phyloP scores from a whole-genome alignment of 1,139 yeast genomes.

The Blastobotrys proliferans region DNA sequence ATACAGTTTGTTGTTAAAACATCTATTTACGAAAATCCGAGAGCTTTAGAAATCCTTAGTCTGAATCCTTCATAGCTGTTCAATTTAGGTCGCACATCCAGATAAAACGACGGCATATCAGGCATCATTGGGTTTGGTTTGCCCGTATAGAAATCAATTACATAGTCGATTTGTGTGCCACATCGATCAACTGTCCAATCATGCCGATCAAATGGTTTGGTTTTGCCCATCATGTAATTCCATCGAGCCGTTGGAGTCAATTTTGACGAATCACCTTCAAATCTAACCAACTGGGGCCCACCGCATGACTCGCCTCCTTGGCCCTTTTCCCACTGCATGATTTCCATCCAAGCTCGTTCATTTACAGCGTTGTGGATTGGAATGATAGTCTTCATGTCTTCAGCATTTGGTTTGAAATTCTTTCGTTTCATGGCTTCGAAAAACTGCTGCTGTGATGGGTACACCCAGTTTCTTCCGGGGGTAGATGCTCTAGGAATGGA shows the following conservation, averaged over 20 bases:
- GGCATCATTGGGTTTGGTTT: conserved; percentile 46
- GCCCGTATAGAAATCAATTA: conserved; percentile 84
- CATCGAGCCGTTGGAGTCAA: conserved; percentile 88
- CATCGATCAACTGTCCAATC: conserved; percentile 93
- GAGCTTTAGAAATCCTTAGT: conserved; percentile 56
- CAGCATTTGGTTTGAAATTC: conserved; percentile 76
- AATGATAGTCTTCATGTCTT: conserved; percentile 85
- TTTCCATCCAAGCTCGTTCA: conserved; percentile 88
- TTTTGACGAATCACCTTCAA: conserved; percentile 82
- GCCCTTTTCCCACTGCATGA: conserved; percentile 77
- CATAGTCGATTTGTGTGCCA: conserved; percentile 80
- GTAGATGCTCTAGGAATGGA: conserved; percentile 73
- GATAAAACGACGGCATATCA: conserved; percentile 57
- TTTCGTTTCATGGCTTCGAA: conserved; percentile 92
- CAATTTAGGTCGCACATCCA: conserved; percentile 90
- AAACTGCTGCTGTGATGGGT: conserved; percentile 93
- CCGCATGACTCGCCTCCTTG: conserved; percentile 59
- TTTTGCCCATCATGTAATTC: conserved; percentile 58
- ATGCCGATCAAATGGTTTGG: conserved; percentile 89
- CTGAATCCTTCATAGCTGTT: conserved; percentile 76
- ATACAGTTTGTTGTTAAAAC: no score
- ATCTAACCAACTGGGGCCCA: conserved; percentile 77
- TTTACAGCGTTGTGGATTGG: conserved; percentile 94
- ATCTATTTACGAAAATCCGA: conserved; percentile 45
- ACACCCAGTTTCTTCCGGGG: conserved; percentile 68